Base-by-base conservation (phyloP, 2,329 filamentous ascomycete genomes). In the Cryphonectria radicalis region DNA sequence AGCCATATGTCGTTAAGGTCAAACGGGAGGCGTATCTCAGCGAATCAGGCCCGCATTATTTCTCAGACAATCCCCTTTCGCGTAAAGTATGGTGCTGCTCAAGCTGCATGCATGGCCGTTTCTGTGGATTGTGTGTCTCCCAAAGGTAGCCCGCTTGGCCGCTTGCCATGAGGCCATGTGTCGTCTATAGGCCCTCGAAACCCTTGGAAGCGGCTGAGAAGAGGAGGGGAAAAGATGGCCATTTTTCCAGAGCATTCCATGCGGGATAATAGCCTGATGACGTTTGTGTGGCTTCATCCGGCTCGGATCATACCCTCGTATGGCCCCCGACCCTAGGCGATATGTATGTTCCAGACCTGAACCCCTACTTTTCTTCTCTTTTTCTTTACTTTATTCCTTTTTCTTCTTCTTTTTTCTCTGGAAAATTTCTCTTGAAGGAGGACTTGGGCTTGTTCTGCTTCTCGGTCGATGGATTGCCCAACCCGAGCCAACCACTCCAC, bases 281-380 rank as follows among this genome's bases (percentile, higher is more conserved):
- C 46, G 63, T 64, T 64, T 40, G 40, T 37, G 46, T 63, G 66
- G 68, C 66, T 7, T 43, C 42, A 32, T 57, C n/a, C 46, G 28
- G 65, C 25, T 50, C 57, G 68, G 63, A 67, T n/a, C 64, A 28
- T 46, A n/a, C 46, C 22, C 53, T 46, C 67, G 62, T 71, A 68
- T 22, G 57, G 70, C 64, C 55, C 46, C 50, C 59, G 63, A 19
- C 35, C 25, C 46, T 42, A 22, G 50, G 40, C 19, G 22, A 14
- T 28, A 25, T 66, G 65, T 7, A 50, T 59, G 53, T 28, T 68
- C 71, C 37, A 68, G 71, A 57, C 65, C 62, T 60, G 66, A 66
- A 55, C 40, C 60, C 32, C 35, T 35, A n/a, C 4, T 25, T 28
- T 19, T 50, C 50, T 40, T 50, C n/a, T 10, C 8, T n/a, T 50